Conservation (phyloP, 129 eudicot genomes). For the Ambrosia trifida region DNA sequence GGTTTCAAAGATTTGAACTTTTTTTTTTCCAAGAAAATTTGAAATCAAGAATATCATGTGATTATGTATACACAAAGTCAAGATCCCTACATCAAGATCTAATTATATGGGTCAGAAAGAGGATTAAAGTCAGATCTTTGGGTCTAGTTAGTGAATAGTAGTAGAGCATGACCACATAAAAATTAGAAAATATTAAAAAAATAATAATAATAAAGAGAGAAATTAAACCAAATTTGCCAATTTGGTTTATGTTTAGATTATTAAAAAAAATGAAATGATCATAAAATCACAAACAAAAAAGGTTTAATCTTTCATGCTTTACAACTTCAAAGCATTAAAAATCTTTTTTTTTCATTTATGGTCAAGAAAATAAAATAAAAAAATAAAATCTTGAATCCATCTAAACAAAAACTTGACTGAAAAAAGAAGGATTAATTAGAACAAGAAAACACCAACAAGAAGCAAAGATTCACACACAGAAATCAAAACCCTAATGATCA, state of each 20-base stretch:
- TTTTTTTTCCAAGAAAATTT: slow-evolving; percentile 16
- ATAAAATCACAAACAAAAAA: slow-evolving; percentile 27
- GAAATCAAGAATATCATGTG: slow-evolving; percentile 4
- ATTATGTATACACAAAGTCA: slow-evolving; percentile 15
- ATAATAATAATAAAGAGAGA: slow-evolving; percentile 2
- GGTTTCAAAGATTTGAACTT: slow-evolving; percentile 26
- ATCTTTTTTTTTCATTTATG: too few relatives aligned
- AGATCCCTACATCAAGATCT: slow-evolving; percentile 17
- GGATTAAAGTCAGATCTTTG: slow-evolving; percentile 36
- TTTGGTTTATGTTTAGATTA: not conserved
- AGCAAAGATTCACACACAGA: slow-evolving; percentile 19
- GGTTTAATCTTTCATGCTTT: slow-evolving; percentile 12
- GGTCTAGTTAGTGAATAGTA: slow-evolving; percentile 38
- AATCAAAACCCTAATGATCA: not conserved
- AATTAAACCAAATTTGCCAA: not conserved
- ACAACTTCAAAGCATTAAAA: slow-evolving; percentile 9
- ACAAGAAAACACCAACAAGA: slow-evolving; percentile 6
- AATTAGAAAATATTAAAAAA: not conserved
- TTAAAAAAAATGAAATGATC: not conserved
- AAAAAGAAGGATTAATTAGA: not conserved
- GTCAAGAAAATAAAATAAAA: too few relatives aligned
- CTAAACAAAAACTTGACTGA: not conserved
- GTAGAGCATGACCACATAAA: slow-evolving; percentile 27
- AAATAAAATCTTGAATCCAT: slow-evolving; percentile 5
- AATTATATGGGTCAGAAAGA: slow-evolving; percentile 21